Evolutionary conservation across 2,329 filamentous ascomycete species (phyloP).

Genomic region (Alternaria sp.): DNA sequence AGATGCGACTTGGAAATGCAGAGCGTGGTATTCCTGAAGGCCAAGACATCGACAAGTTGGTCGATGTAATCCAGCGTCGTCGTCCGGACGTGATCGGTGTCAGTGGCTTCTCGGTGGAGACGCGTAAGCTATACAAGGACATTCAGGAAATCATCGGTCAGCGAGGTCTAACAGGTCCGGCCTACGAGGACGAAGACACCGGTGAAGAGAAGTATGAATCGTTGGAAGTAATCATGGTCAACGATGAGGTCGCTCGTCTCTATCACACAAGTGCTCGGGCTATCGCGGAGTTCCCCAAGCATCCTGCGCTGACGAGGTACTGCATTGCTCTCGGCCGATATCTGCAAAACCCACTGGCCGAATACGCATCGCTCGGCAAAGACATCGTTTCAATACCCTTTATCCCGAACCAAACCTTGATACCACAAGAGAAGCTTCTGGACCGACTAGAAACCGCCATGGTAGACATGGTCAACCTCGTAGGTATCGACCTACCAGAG

Average conservation of each 20-base stretch:
- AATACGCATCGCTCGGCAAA: constrained; percentile 91
- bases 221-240: constrained; percentile 88
- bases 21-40: constrained; percentile 73
- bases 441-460: constrained; percentile 93
- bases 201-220: constrained; percentile 77
- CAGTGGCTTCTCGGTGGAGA: constrained; percentile 87
- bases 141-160: constrained; percentile 80
- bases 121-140: constrained; percentile 82
- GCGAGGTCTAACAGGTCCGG: constrained; percentile 77
- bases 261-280: constrained; percentile 91
- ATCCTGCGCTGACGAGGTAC: constrained; percentile 82
- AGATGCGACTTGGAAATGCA: constrained; percentile 72
- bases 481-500: constrained; percentile 94
- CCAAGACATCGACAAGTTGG: constrained; percentile 72
- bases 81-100: constrained; percentile 90
- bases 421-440: constrained; percentile 85
- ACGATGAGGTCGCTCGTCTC: constrained; percentile 95
- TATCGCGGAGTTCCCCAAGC: constrained; percentile 78
- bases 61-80: constrained; percentile 78
- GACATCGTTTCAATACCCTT: constrained; percentile 88
- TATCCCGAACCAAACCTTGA: constrained; percentile 86
- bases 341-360: constrained; percentile 93
- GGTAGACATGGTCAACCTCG: constrained; percentile 98
- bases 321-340: constrained; percentile 90
- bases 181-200: constrained; percentile 80